Base-by-base conservation (phyloP, 768 basidiomycete genomes). In the Psilocybe tampanensis region DNA sequence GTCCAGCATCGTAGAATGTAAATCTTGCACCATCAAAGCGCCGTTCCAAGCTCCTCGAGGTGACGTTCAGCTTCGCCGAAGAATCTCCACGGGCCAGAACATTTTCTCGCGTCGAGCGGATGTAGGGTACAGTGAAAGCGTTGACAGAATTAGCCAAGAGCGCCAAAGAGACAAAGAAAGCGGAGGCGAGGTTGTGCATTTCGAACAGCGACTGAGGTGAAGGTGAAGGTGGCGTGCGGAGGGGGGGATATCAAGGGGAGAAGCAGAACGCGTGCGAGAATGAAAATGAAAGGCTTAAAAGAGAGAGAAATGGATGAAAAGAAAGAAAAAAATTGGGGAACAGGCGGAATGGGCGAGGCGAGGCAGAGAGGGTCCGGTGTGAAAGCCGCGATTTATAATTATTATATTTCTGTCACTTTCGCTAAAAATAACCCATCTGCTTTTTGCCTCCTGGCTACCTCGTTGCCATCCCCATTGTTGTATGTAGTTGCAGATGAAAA, bases 1-100 rank as follows among this genome's bases (percentile, higher is more conserved):
- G 62, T 7, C 70, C 72, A 43, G 68, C 70, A 47, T 76, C 78
- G 61, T 84, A 88, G 55, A 76, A 87, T n/a, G 85, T 81, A 65
- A 83, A 83, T 47, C 79, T 77, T 3, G 77, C 71, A 44, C 59
- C 59, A 36, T 60, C 60, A 57, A 70, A 80, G 9, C 81, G 79
- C 61, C 74, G 79, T 42, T 75, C 72, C 47, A 82, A 45, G 17
- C 51, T 32, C 42, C 61, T 63, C 11, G 56, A 45, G 24, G 62
- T 63, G 34, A 66, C 29, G 43, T 66, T 66, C 33, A 59, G 56
- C 36, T 44, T 34, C 43, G 44, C 33, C 19, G 52, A 8, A 8
- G 54, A 42, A 15, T 53, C 41, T 23, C 15, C 36, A 33, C 50
- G 43, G 48, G 11, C 39, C 22, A 26, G 12, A 48, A 60, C 56